A percentile compares a stretch with the other conserved stretches of the same genome.
phyloP scores from a whole-genome alignment of 805 yeast species.

The Debaryomyces hansenii region DNA sequence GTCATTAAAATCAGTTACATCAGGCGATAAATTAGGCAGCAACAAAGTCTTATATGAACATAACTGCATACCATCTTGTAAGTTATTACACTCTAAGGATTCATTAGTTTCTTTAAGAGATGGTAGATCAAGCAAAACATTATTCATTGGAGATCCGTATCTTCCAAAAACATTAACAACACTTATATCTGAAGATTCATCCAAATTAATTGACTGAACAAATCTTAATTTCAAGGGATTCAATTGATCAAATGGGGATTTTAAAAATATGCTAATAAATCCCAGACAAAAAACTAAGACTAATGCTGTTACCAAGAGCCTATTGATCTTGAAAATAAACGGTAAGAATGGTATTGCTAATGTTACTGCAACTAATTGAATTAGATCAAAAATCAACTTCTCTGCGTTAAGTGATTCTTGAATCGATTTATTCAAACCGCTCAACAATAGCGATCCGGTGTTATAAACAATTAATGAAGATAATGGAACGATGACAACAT shows the following conservation, averaged over 20 bases:
- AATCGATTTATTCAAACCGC: conserved; percentile 67
- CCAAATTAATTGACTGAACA: conserved; percentile 58
- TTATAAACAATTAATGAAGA: conserved; percentile 55
- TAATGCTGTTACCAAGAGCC: conserved; percentile 44
- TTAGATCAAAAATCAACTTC: conserved; percentile 25
- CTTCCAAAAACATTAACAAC: conserved; percentile 52
- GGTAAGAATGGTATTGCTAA: conserved; percentile 58
- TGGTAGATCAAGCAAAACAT: conserved; percentile 62
- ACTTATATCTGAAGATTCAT: conserved; percentile 25
- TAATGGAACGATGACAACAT: conserved; percentile 64
- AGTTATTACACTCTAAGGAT: conserved; percentile 32
- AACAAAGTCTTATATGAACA: conserved; percentile 54
- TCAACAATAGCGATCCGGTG: conserved; percentile 55
- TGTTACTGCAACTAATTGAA: conserved; percentile 27
- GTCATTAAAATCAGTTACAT: conserved; percentile 35
- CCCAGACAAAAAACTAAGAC: conserved; percentile 36
- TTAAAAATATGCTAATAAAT: conserved; percentile 34
- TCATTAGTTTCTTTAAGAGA: conserved; percentile 44
- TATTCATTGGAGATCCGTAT: conserved; percentile 42
- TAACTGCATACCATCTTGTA: conserved; percentile 47
- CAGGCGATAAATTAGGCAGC: conserved; percentile 39
- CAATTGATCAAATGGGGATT: conserved; percentile 57
- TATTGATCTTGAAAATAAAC: conserved; percentile 67
- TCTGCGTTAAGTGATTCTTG: conserved; percentile 61
- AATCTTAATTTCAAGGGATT: conserved; percentile 75